Base-by-base conservation (phyloP, 805 yeast genomes). In the Torulaspora gathmanii region DNA sequence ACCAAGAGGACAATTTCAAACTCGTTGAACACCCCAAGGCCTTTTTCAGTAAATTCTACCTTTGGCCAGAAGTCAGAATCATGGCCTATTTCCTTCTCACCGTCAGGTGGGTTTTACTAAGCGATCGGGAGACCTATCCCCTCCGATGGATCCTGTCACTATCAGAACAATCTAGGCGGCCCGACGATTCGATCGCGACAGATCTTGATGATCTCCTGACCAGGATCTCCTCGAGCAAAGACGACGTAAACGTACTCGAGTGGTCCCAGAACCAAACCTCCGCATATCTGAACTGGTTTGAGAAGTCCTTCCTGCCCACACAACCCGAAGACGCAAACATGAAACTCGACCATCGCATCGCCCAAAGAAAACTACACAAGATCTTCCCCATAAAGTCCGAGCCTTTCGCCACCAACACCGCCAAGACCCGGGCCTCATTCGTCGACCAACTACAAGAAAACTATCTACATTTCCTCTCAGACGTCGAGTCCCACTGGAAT, bases 331-430 rank as follows among this genome's bases (percentile, higher is more conserved):
- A 53, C n/a, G 35, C 37, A 8, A 46, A 38, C 16, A 35, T 51
- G 17, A 50, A 54, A 3, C 52, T 64, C 26, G 69, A 64, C 47
- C 56, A 61, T 35, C 56, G 44, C 33, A 64, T 64, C 41, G 66
- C 64, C 15, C 50, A 45, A 30, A 54, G 61, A 38, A 61, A 59
- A 45, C 50, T 64, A 23, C 47, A 57, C 35, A 54, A 53, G 31
- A 47, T 64, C 12, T 47, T 64, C 31, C 67, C 67, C 10, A 19
- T 57, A 12, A 46, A 41, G 9, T 30, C 49, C 23, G 46, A 51
- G 9, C 15, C 43, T 4, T 33, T 26, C 23, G 29, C 29, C 9
- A 29, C 20, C 7, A 36, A 22, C 23, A 4, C 35, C 13, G 19
- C 30, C 12, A 15, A 16, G 13, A 15, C 34, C 6, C 34, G 25